Conservation (phyloP, 306 rosid genomes). For the Bauhinia variegata region DNA sequence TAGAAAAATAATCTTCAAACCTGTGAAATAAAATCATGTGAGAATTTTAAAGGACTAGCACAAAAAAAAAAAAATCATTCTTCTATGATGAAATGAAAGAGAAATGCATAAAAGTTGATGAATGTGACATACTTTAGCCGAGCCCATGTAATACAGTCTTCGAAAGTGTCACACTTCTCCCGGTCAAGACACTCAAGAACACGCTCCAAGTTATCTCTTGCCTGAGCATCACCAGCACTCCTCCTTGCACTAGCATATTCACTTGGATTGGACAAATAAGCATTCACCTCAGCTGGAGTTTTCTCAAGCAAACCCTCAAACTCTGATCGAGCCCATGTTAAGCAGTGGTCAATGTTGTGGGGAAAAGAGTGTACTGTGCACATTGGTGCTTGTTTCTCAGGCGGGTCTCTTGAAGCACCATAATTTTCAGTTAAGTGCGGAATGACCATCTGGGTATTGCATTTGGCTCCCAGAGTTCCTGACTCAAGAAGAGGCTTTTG, state of each 20-base stretch:
- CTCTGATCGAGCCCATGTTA: constrained; percentile 99
- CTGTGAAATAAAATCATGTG: constrained; percentile 43
- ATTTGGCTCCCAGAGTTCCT: constrained; percentile 96
- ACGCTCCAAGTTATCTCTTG: constrained; percentile 94
- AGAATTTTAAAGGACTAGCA: background rate
- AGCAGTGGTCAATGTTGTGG: constrained; percentile 94
- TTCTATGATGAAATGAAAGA: constrained; percentile 4
- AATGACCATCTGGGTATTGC: constrained; percentile 99
- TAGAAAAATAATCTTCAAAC: constrained; percentile 90
- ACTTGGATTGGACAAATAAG: constrained; percentile 77
- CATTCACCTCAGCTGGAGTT: constrained; percentile 93
- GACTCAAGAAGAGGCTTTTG: constrained; percentile 99
- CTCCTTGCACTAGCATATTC: constrained; percentile 70
- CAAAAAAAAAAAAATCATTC: background rate
- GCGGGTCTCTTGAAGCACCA: constrained; percentile 99
- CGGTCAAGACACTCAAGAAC: constrained; percentile 86
- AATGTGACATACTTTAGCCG: constrained; percentile 69
- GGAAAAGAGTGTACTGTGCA: constrained; percentile 99
- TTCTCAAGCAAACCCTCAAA: constrained; percentile 98
- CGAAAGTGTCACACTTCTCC: constrained; percentile 79
- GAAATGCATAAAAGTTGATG: background rate
- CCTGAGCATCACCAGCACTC: constrained; percentile 97
- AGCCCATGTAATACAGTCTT: constrained; percentile 92
- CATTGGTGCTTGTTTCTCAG: constrained; percentile 99
- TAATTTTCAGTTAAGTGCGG: constrained; percentile 96